phyloP scores from a whole-genome alignment of 176 grass and related monocot genomes.

The Themeda triandra region DNA sequence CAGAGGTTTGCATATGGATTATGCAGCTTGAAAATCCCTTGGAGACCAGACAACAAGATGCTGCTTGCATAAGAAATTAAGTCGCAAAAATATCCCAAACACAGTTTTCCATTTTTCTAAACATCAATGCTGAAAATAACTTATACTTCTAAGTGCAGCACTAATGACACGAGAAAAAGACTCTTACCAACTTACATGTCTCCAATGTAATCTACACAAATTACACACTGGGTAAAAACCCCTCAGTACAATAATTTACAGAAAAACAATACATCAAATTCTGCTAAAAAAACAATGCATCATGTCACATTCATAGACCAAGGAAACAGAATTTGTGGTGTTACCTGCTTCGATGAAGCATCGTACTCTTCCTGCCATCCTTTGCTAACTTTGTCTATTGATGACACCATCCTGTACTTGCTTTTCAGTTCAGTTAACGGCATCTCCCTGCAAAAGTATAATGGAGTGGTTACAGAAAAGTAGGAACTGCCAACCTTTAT shows the following conservation, averaged over 20 bases:
- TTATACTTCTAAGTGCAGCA: neutral
- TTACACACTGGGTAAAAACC: neutral
- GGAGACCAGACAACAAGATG: neutral
- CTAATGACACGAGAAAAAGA: neutral
- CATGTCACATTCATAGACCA: neutral
- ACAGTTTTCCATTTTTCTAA: neutral
- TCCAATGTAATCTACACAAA: neutral
- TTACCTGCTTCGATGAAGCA: constrained; percentile 90
- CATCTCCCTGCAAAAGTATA: constrained; percentile 83
- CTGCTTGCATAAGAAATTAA: constrained; percentile 11
- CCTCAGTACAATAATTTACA: neutral
- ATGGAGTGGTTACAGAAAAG: constrained; percentile 5
- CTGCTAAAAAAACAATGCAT: neutral
- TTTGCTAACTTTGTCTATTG: constrained; percentile 74
- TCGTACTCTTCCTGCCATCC: constrained; percentile 90
- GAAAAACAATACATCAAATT: neutral
- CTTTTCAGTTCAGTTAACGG: constrained; percentile 65
- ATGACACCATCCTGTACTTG: constrained; percentile 94
- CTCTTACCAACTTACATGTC: neutral
- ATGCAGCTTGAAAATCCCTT: neutral
- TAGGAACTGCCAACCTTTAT: neutral
- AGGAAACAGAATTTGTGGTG: neutral
- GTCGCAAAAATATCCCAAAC: neutral
- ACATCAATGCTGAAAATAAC: neutral
- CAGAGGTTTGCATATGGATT: neutral